Base-by-base conservation (phyloP, 257 asterid genomes). In the Solanum raphanifolium region DNA sequence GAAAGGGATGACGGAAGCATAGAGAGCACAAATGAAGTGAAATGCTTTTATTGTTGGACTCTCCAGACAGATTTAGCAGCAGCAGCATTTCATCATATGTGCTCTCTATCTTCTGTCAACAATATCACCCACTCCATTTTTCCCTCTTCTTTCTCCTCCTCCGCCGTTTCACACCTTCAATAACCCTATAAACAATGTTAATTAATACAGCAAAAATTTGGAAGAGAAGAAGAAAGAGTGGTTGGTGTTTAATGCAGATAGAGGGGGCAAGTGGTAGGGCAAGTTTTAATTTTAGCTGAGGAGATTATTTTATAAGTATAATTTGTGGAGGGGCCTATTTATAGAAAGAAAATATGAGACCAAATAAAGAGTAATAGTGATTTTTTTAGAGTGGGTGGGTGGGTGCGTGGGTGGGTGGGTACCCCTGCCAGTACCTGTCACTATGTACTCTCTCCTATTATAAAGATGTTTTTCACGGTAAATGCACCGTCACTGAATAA, bases 21-120 rank as follows among this genome's bases (percentile, higher is more conserved):
- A 93, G 94, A 92, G 96, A 93, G 96, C 96, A 93, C 96, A 92
- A 88, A 93, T 85, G 91, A 93, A 91, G 78, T 92, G 91, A 92
- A 90, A 93, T 92, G 95, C 95, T 85, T 65, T 18, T 83, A 21
- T 34, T 18, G 85, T 69, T 15, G 5, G 31, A 11, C 20, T 78
- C 31, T 84, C 60, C 39, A 65, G 69, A 52, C 62, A 65, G 69
- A 52, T 72, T 86, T 86, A 86, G 93, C 92, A 93, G 32, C 92
- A 93, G 31, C 55, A 93, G 83, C 83, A 93, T 89, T 74, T 89
- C 92, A 86, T 88, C 93, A 89, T 90, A 90, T 76, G 93, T 90
- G 93, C 92, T 91, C 93, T 89, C 93, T 91, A 90, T 91, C 93
- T 91, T 91, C 93, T 91, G 93, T 91, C 93, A 91, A 91, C 65